These are phyloP conservation scores for Penicillium decumbens DNA, from an alignment of 2,329 filamentous ascomycete genomes.

Conservation along the genomic window DNA sequence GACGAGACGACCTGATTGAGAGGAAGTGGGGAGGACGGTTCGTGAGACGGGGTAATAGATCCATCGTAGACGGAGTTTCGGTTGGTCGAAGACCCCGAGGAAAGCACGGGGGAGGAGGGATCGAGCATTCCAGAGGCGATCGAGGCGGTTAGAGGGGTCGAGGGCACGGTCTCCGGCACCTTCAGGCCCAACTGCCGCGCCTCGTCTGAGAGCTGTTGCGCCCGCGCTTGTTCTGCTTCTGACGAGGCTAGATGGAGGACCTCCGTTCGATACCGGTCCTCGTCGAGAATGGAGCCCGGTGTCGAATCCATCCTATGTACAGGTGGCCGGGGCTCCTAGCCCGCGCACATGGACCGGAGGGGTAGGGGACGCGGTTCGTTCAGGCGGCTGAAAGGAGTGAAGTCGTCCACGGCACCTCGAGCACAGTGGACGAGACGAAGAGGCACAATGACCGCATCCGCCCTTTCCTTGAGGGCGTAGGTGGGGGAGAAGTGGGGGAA, in stretches of 20 bases:
- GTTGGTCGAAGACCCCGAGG: constrained; percentile 32
- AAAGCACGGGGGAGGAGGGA: constrained; percentile 32
- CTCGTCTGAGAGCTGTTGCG: constrained; percentile 37
- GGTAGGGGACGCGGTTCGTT: constrained; percentile 1
- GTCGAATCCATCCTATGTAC: constrained; percentile 26
- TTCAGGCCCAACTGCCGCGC: constrained; percentile 38
- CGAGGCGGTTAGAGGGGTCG: constrained; percentile 35
- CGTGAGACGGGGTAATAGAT: constrained; percentile 23
- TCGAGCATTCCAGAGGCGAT: constrained; percentile 34
- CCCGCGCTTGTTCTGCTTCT: constrained; percentile 36
- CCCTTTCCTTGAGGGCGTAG: constrained; percentile 9
- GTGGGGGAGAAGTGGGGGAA: constrained; percentile 3
- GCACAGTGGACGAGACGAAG: constrained; percentile 31
- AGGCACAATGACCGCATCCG: constrained; percentile 31
- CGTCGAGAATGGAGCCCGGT: constrained; percentile 27
- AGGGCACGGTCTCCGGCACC: constrained; percentile 30
- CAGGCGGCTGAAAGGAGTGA: constrained; percentile 15
- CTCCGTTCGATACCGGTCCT: constrained; percentile 35
- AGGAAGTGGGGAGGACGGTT: constrained; percentile 16
- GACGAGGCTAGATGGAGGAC: constrained; percentile 35
- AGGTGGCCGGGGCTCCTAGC: constrained; percentile 17
- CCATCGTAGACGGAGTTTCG: constrained; percentile 30
- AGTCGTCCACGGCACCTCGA: constrained; percentile 32
- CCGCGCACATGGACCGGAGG: constrained; percentile 21
- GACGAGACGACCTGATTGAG: constrained; percentile 31